These are phyloP conservation scores for Chenopodium formosanum DNA, from an alignment of 148 eudicot genomes.

Conservation along the genomic window DNA sequence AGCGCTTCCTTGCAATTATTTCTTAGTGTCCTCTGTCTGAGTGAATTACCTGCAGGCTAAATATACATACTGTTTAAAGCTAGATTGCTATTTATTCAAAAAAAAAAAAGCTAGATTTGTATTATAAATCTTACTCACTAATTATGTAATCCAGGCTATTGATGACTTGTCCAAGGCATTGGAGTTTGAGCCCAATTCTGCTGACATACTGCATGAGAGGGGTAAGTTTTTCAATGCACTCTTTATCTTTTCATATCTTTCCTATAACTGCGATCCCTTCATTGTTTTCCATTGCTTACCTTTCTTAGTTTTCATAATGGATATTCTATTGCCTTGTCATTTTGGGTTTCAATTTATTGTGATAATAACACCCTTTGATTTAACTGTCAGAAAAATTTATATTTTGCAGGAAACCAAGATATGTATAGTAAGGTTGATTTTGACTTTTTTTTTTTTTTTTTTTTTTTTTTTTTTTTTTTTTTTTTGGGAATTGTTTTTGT, in stretches of 20 bases:
- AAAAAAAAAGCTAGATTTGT: not conserved
- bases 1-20: not conserved
- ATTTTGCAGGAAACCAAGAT: too few species aligned
- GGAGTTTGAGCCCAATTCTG: constrained; percentile 83
- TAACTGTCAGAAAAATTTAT: too few species aligned
- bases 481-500: too few species aligned
- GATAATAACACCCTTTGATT: too few species aligned
- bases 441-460: too few species aligned
- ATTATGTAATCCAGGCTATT: constrained; percentile 61
- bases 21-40: not conserved
- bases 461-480: too few species aligned
- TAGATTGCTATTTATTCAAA: not conserved
- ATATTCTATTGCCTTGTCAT: not conserved
- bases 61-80: not conserved
- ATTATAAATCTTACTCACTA: not conserved
- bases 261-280: constrained; percentile 8
- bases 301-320: not conserved
- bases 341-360: too few species aligned
- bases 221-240: constrained; percentile 44
- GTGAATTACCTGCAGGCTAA: not conserved
- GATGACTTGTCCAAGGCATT: constrained; percentile 86
- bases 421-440: too few species aligned
- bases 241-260: not conserved
- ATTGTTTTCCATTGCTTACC: not conserved
- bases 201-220: constrained; percentile 93